Evolutionary conservation across 495 filamentous ascomycete species (phyloP).

Genomic region (Penicillium parvum): DNA sequence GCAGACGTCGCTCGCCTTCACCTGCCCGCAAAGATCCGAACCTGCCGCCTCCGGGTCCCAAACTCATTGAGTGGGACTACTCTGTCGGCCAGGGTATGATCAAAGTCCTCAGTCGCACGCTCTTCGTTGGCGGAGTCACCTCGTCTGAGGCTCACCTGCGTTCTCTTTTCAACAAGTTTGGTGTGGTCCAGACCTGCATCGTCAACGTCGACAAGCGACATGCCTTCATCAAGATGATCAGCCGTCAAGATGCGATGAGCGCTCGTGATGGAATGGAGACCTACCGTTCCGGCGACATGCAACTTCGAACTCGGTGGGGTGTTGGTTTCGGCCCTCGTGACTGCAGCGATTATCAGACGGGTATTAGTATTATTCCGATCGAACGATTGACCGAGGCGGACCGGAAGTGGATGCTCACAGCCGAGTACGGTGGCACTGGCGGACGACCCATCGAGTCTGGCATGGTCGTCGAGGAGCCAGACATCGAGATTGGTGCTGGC

Average conservation of each 20-base stretch:
- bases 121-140: slow-evolving; percentile 96
- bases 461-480: slow-evolving; percentile 91
- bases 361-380: slow-evolving; percentile 91
- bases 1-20: slow-evolving; percentile 58
- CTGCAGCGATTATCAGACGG: slow-evolving; percentile 91
- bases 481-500: slow-evolving; percentile 96
- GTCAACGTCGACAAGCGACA: slow-evolving; percentile 96
- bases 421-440: slow-evolving; percentile 89
- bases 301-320: slow-evolving; percentile 90
- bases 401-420: slow-evolving; percentile 93
- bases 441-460: slow-evolving; percentile 74
- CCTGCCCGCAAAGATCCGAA: slow-evolving; percentile 50
- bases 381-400: slow-evolving; percentile 91
- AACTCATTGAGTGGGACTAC: slow-evolving; percentile 78
- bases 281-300: slow-evolving; percentile 63
- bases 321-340: slow-evolving; percentile 97
- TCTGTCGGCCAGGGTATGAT: slow-evolving; percentile 69
- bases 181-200: slow-evolving; percentile 91
- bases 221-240: slow-evolving; percentile 98
- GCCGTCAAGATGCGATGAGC: slow-evolving; percentile 71
- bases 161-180: slow-evolving; percentile 70
- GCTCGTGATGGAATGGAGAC: slow-evolving; percentile 93
- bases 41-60: slow-evolving; percentile 58
- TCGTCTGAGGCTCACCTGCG: slow-evolving; percentile 78
- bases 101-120: slow-evolving; percentile 89